phyloP scores from a whole-genome alignment of 306 rosid species.

The Ammopiptanthus mongolicus region DNA sequence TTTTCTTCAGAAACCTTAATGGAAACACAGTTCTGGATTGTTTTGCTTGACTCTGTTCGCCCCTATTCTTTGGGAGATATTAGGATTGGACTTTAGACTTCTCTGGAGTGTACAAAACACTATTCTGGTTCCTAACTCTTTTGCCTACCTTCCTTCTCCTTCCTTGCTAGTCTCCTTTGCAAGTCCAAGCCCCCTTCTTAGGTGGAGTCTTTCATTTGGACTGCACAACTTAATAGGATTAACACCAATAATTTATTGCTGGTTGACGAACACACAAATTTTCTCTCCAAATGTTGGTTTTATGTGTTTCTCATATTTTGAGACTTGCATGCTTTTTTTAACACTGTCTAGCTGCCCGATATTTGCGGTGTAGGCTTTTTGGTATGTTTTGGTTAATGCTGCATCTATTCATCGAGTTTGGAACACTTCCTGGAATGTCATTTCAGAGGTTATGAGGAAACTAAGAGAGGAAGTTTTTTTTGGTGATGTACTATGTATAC shows the following conservation, averaged over 20 bases:
- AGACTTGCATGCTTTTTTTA: not conserved
- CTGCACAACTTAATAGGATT: not conserved
- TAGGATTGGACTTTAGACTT: constrained; percentile 16
- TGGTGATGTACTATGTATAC: not conserved
- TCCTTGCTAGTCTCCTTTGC: not conserved
- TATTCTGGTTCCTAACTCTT: not conserved
- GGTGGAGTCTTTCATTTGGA: not conserved
- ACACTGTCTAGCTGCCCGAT: not conserved
- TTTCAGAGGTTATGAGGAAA: not conserved
- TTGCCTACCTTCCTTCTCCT: not conserved
- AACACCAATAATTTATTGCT: not conserved
- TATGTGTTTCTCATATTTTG: not conserved
- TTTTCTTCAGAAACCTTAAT: not conserved
- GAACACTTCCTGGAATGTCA: constrained; percentile 8
- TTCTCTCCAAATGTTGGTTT: not conserved
- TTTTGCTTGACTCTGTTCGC: not conserved
- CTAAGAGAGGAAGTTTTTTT: not conserved
- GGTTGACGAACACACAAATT: not conserved
- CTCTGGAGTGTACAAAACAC: not conserved
- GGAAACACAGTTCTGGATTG: not conserved
- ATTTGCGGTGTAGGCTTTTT: not conserved
- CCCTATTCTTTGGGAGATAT: not conserved
- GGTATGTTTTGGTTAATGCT: not conserved
- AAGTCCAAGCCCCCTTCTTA: not conserved
- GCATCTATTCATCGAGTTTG: not conserved